Base-by-base conservation (phyloP, 768 basidiomycete species). In the Mycena crocata region DNA sequence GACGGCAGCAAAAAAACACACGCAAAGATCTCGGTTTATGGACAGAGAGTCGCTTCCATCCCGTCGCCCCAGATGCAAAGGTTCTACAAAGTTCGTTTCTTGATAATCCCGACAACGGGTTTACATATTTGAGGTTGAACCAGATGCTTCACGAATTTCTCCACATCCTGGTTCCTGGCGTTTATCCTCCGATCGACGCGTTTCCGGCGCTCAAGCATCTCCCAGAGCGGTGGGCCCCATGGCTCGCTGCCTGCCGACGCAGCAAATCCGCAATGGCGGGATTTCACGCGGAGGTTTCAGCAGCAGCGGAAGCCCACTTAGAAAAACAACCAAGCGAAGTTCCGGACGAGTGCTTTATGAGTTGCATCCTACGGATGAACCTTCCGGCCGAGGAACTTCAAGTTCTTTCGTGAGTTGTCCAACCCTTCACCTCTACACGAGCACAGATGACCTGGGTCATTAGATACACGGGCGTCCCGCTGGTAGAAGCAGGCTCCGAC, bases 401-500 rank as follows among this genome's bases (percentile, higher is more conserved):
- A 7, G 19, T 23, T 19, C 60, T 37, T 13, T 45, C 52, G 48
- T 64, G 6, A 37, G 54, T 52, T n/a, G n/a, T n/a, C n/a, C n/a
- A n/a, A n/a, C n/a, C 1, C 30, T 56, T 57, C 24, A 2, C 23
- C 32, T 3, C 10, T 4, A 12, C 39, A n/a, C 26, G 3, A n/a
- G 21, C 28, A 24, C 1, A 12, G 17, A 12, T 21, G 7, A 19
- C 8, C 8, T 46, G 7, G 14, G 19, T 21, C 30, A 17, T 28
- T 14, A 64, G 64, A 12, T 59, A 66, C 44, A 40, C 57, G 3
- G 51, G 50, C 35, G n/a, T 66, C 30, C 10, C 57, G 23, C 59
- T 71, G 14, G 35, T 69, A 6, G 72, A 73, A 40, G 72, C 63
- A 0, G 71, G 67, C 17, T 58, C 71, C 1, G 68, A 73, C 32